Evolutionary conservation across 2,329 filamentous ascomycete species (phyloP).

Genomic region (Pezicula radicicola): DNA sequence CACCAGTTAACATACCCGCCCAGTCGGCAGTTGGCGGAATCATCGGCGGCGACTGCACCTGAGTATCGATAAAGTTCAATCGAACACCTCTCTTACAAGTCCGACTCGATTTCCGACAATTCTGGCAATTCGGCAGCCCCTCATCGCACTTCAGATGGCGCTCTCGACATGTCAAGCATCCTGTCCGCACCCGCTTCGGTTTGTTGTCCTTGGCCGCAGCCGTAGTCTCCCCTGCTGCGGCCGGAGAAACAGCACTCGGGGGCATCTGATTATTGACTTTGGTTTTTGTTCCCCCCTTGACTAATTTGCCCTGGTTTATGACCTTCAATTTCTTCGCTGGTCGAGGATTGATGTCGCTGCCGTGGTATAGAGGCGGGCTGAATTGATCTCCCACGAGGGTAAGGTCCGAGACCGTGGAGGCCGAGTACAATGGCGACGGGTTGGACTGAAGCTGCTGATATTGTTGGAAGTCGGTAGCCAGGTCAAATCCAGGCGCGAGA

Average conservation of each 20-base stretch:
- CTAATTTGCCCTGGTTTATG: slow-evolving; percentile 7
- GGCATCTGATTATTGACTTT: slow-evolving; percentile 21
- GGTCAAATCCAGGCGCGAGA: slow-evolving; percentile 23
- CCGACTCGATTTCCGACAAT: slow-evolving; percentile 85
- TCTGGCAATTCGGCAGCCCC: slow-evolving; percentile 54
- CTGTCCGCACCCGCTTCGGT: slow-evolving; percentile 84
- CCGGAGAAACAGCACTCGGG: slow-evolving; percentile 14
- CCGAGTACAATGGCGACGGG: slow-evolving; percentile 23
- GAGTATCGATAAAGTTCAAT: slow-evolving; percentile 88
- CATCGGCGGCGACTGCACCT: slow-evolving; percentile 63
- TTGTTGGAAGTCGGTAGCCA: slow-evolving; percentile 14
- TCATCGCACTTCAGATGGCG: slow-evolving; percentile 87
- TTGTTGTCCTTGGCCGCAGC: slow-evolving; percentile 39
- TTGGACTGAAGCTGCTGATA: slow-evolving; percentile 14
- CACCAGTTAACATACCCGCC: slow-evolving; percentile 41
- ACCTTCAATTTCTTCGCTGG: slow-evolving; percentile 19
- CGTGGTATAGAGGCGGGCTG: slow-evolving; percentile 15
- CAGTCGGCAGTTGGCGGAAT: slow-evolving; percentile 62
- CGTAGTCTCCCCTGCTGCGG: slow-evolving; percentile 9
- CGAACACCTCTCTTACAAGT: slow-evolving; percentile 82
- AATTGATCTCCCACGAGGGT: slow-evolving; percentile 25
- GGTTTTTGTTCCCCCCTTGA: slow-evolving; percentile 12
- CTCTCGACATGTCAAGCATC: slow-evolving; percentile 86
- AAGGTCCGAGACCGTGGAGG: slow-evolving; percentile 23
- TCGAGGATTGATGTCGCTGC: slow-evolving; percentile 17